Base-by-base conservation (phyloP, 164 flowering plant species). In the Nymphaea colorata region DNA sequence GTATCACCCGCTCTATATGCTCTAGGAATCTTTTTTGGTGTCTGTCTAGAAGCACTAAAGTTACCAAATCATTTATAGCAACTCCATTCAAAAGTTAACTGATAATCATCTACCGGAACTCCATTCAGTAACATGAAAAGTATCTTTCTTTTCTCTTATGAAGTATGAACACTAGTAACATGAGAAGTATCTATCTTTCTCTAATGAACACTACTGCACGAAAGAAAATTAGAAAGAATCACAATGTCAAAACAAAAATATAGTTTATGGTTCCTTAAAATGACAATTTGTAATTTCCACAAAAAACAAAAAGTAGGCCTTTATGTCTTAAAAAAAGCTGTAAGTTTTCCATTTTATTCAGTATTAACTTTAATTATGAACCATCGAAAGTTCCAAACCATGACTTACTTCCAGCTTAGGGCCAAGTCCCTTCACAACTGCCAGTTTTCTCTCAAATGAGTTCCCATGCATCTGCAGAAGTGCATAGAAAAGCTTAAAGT, bases 381-480 rank as follows among this genome's bases (percentile, higher is more conserved):
- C 36, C 36, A 25, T 25, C 0, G 36, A 25, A 25, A 25, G 36
- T 25, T 25, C 36, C 36, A 25, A 16, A 16, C 63, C 63, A 45
- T 72, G 55, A 76, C 86, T 79, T 76, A 84, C 88, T 64, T 79
- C 81, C 15, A 76, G 18, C 68, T 67, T 78, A 66, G 75, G 73
- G 64, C 68, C 41, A 62, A 74, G 73, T 47, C 89, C 87, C 65
- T 82, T 87, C 70, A 87, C 64, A 41, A 82, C 64, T 55, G 91
- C 87, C 70, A 88, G 91, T 84, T 84, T 88, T 72, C 89, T 79
- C 76, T 88, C 86, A 75, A 85, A 88, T 47, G 94, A 82, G 74
- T 80, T 88, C 15, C 94, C 91, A 63, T 71, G 80, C 84, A 87
- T 79, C 95, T 88, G 62, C 66, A 76, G 67, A 11, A 45, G 59